Evolutionary conservation across 176 grass and related monocot species (phyloP), one percentile per base, ranked within the genome.

Genomic region (Sorghum bicolor): DNA sequence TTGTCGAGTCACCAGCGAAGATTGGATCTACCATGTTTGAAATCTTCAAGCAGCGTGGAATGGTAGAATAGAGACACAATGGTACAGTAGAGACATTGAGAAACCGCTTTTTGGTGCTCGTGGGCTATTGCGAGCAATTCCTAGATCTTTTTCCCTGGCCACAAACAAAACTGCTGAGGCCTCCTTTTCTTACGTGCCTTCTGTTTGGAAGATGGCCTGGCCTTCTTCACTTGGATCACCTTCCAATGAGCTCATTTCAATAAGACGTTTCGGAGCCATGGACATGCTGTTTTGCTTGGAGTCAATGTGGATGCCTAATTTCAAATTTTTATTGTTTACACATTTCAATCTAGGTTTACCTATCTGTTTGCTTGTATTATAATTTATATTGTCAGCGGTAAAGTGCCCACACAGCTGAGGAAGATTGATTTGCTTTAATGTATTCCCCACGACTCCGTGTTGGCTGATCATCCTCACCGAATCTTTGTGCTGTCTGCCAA

Each of bases 1-100:
- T 98, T 19, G 96, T 96, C 0, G 96, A 98, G 80, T 98, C 93
- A 22, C 96, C 93, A 52, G 96, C 96, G 5, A 98, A 98, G 89
- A 98, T 98, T 33, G 96, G 96, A 70, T 75, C 84, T 31, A 74
- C 85, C 14, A 98, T 98, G 93, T 83, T 90, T 13, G 91, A 96
- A 60, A 82, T 92, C 86, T 98, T 98, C 82, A 98, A 94, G 85
- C 85, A 98, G 70, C 93, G 91, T 15, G 96, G 93, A 19, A 92
- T 98, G 73, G 47, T 94, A 88, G 86, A 93, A 40, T 98, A 98
- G 84, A 78, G 31, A 78, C n/a, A 13, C 47, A 74, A 62, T 43
- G 80, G 84, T 80, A 90, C 84, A 87, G 79, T 90, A 80, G 75
- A 87, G 64, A 83, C 80, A 87, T 83, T 60, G 75, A 75, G 55